Base-by-base conservation (phyloP, 2,329 filamentous ascomycete species). In the Ceratocystis alfenasii region DNA sequence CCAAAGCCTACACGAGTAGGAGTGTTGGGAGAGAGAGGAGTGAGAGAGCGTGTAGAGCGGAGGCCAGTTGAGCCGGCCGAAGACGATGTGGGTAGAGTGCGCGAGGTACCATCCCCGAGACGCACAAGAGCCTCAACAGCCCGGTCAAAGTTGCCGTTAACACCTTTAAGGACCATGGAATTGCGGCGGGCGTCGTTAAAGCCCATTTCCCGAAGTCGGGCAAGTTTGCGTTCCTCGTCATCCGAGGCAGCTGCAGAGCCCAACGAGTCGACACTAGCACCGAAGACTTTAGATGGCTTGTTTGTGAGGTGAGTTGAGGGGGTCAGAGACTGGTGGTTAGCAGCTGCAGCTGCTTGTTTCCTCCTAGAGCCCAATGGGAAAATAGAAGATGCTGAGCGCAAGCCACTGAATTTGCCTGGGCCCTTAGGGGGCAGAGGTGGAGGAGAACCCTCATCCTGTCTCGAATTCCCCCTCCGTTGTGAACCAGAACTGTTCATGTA, bases 141-240 rank as follows among this genome's bases (percentile, higher is more conserved):
- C 74, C 85, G 87, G 70, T 96, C 90, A 67, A 99, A 73, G 72
- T 94, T 92, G 3, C 93, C 92, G 72, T 88, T 86, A 36, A 95
- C 81, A 2, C 88, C 88, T 73, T 91, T 92, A 20, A 99, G 77
- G 30, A 96, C 85, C 64, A 87, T 85, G 3, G 84, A 80, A 72
- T 96, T 97, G 67, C 88, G 84, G 70, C 87, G 89, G 53, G 87
- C 85, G 73, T 99, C 91, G 3, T 78, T 79, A 71, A 99, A 99
- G 0, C 94, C 94, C 91, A 97, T 95, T 66, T 96, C 91, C 65
- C 86, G 83, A 66, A 99, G 77, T 64, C 84, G 86, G 2, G 80
- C 79, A 73, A 97, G 76, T 74, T 97, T 97, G 62, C 82, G 80
- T 55, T 95, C 90, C 65, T 86, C 81, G 67, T 86, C 85, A 70